A percentile compares a stretch with the other conserved stretches of the same genome.
phyloP scores from a whole-genome alignment of 1,284 basidiomycete genomes.

The Somion occarium region DNA sequence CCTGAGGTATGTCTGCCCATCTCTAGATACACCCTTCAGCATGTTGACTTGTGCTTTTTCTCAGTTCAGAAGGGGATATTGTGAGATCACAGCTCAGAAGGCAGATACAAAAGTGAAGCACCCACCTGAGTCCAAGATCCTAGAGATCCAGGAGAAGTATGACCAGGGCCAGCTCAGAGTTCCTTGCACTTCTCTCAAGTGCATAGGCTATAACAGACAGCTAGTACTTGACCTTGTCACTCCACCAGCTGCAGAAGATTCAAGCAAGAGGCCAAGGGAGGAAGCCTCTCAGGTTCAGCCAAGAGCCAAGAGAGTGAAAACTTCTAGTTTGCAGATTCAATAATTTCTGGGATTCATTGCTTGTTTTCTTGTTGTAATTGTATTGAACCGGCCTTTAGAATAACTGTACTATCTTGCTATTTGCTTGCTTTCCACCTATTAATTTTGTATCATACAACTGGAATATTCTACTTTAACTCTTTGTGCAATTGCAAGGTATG shows the following conservation, averaged over 20 bases:
- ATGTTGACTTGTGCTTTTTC: neutral
- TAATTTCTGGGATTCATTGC: too few relatives aligned
- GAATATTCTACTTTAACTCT: too few relatives aligned
- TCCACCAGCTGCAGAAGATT: neutral
- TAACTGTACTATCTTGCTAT: too few relatives aligned
- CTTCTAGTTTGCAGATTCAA: too few relatives aligned
- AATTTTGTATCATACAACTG: too few relatives aligned
- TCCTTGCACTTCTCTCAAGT: slow-evolving; percentile 43
- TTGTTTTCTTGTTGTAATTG: too few relatives aligned
- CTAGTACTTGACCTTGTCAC: neutral
- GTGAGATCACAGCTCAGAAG: slow-evolving; percentile 1
- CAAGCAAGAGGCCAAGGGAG: neutral
- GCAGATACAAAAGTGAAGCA: neutral
- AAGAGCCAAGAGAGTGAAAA: too few relatives aligned
- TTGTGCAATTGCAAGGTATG: too few relatives aligned
- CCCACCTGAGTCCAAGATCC: neutral
- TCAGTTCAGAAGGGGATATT: slow-evolving; percentile 5
- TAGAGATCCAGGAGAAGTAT: slow-evolving; percentile 30
- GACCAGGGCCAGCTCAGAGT: slow-evolving; percentile 34
- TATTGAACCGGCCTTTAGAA: too few relatives aligned
- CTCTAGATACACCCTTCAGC: too few relatives aligned
- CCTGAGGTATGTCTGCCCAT: slow-evolving; percentile 11
- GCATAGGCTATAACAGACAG: slow-evolving; percentile 26
- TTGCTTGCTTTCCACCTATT: too few relatives aligned
- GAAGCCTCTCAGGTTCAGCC: too few relatives aligned